These are phyloP conservation scores for Talaromyces verruculosus DNA, from an alignment of 2,329 filamentous ascomycete species.

Conservation along the genomic window DNA sequence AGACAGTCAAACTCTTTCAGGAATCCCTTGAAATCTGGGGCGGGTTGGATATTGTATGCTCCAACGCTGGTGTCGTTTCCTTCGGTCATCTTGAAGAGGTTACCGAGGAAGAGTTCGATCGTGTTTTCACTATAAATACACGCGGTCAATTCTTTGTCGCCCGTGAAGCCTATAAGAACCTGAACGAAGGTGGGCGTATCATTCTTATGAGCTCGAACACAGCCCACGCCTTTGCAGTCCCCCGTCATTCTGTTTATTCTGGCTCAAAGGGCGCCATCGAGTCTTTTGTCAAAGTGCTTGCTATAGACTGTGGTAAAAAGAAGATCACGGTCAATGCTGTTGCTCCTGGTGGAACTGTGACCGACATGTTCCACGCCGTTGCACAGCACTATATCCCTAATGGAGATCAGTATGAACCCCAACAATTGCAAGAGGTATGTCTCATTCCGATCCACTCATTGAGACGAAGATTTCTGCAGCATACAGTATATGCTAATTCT, in stretches of 20 bases:
- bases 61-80: slow-evolving; percentile 58
- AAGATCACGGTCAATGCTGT: slow-evolving; percentile 13
- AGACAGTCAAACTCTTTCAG: too few relatives aligned
- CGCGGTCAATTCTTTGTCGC: slow-evolving; percentile 75
- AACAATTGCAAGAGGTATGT: too few relatives aligned
- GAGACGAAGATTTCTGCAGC: background rate
- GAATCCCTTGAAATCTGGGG: too few relatives aligned
- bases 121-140: slow-evolving; percentile 68
- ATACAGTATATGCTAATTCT: too few relatives aligned
- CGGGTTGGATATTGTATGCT: slow-evolving; percentile 27
- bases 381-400: slow-evolving; percentile 10
- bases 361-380: slow-evolving; percentile 13
- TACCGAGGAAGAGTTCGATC: slow-evolving; percentile 67
- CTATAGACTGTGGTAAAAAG: slow-evolving; percentile 60
- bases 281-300: slow-evolving; percentile 72
- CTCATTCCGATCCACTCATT: too few relatives aligned
- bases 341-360: slow-evolving; percentile 13
- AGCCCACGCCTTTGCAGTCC: slow-evolving; percentile 64
- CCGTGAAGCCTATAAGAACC: slow-evolving; percentile 69
- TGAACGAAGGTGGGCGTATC: slow-evolving; percentile 67
- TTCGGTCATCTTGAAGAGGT: slow-evolving; percentile 70
- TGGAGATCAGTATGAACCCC: background rate
- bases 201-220: slow-evolving; percentile 74
- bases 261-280: slow-evolving; percentile 74
- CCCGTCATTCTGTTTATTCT: slow-evolving; percentile 70